These are phyloP conservation scores for Oldenlandia corymbosa DNA, from an alignment of 257 asterid genomes.

Conservation along the genomic window DNA sequence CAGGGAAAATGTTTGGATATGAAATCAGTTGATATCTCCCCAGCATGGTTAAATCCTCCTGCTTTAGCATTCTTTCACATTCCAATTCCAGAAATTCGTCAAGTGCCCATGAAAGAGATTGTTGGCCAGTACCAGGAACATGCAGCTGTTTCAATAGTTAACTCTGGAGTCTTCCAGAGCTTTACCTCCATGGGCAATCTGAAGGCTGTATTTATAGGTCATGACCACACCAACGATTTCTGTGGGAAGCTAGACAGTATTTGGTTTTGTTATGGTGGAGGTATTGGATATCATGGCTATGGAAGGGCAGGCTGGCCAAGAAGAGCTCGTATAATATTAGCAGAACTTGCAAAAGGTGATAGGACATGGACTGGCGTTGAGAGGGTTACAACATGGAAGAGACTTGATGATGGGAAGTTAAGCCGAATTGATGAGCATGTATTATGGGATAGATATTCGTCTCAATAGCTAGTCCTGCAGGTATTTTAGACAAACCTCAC, in stretches of 20 bases:
- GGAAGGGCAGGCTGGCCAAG: slow-evolving; percentile 75
- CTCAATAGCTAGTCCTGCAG: slow-evolving; percentile 11
- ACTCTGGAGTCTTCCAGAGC: slow-evolving; percentile 66
- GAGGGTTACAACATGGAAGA: slow-evolving; percentile 80
- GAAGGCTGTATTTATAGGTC: slow-evolving; percentile 86
- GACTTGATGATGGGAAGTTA: slow-evolving; percentile 52
- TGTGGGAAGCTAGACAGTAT: slow-evolving; percentile 65
- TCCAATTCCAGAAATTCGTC: slow-evolving; percentile 82
- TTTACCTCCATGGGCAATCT: slow-evolving; percentile 63
- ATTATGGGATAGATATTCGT: slow-evolving; percentile 54
- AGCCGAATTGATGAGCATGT: slow-evolving; percentile 73
- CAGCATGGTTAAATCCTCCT: slow-evolving; percentile 26
- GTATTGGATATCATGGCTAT: slow-evolving; percentile 91
- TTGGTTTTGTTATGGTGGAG: slow-evolving; percentile 97
- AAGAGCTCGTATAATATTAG: slow-evolving; percentile 65
- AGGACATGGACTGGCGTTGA: slow-evolving; percentile 53
- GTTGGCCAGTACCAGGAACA: slow-evolving; percentile 59
- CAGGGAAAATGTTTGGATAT: slow-evolving; percentile 44
- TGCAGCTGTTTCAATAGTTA: slow-evolving; percentile 59
- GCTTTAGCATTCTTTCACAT: slow-evolving; percentile 89
- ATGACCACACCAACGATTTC: slow-evolving; percentile 87
- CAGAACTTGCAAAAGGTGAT: slow-evolving; percentile 60
- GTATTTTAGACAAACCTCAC: not conserved
- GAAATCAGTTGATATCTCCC: slow-evolving; percentile 13
- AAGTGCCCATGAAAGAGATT: slow-evolving; percentile 53